Base-by-base conservation (phyloP, 2,329 filamentous ascomycete species). In the Xylaria sp. region DNA sequence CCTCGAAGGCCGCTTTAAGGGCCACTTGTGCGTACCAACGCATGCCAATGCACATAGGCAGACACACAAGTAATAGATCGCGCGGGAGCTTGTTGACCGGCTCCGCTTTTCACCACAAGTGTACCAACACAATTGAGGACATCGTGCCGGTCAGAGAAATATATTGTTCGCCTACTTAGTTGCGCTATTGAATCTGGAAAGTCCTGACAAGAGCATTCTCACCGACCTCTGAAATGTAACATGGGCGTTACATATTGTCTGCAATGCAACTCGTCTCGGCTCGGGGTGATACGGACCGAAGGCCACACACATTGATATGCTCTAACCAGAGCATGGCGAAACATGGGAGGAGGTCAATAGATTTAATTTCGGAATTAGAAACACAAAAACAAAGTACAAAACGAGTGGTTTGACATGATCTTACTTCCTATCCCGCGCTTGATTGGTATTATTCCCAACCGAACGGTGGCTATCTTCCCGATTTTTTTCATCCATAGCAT, bases 201-300 rank as follows among this genome's bases (percentile, higher is more conserved):
- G 5, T 5, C 18, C 27, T 3, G 9, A n/a, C 18, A 18, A 27
- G 1, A 35, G 29, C 51, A 54, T 25, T 6, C 13, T 40, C 42
- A 29, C 35, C 6, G 40, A 48, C 8, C 18, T n/a, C 61, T 48
- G 29, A 50, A 37, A 27, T 57, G 42, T 48, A 53, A 63, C 42
- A 3, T 35, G 8, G 8, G n/a, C 9, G 29, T 13, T 21, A 10
- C 29, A 35, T 54, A n/a, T 6, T 37, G 23, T 37, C 27, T 63
- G 61, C 42, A 50, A 57, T 57, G 40, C n/a, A 29, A 57, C 53
- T 40, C 55, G 25, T 32, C 13, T n/a, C 18, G 27, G n/a, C 27
- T 29, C 16, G 16, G 25, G 50, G 50, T n/a, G 13, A 27, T 42
- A 63, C 25, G 35, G 23, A 63, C 50, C 23, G 37, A 27, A 48